Conservation (phyloP, 2,329 filamentous ascomycete genomes). For the Penicillium sp. region DNA sequence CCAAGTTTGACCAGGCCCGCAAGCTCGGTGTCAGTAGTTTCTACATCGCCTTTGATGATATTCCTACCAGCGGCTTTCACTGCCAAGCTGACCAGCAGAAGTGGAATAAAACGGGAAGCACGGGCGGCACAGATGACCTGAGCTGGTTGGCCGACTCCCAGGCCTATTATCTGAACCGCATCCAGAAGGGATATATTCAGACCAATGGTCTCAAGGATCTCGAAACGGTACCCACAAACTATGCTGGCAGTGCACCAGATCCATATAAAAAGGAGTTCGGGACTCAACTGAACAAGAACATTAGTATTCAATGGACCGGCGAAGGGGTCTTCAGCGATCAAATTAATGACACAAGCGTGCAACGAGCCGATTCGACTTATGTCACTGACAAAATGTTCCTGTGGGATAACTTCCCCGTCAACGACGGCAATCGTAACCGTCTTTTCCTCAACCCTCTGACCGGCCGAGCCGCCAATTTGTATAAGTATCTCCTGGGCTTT, state of each 20-base stretch:
- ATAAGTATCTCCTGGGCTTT: constrained; percentile 27
- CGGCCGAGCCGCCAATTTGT: constrained; percentile 20
- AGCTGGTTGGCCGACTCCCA: constrained; percentile 25
- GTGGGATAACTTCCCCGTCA: constrained; percentile 32
- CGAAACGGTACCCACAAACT: constrained; percentile 26
- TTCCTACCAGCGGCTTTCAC: constrained; percentile 20
- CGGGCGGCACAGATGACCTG: constrained; percentile 8
- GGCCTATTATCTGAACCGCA: constrained; percentile 23
- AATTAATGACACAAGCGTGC: constrained; percentile 24
- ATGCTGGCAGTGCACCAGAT: constrained; percentile 21
- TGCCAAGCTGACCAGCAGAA: constrained; percentile 25
- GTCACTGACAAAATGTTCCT: constrained; percentile 27
- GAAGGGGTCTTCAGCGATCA: constrained; percentile 28
- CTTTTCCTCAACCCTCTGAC: constrained; percentile 30
- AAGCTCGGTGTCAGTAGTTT: constrained; percentile 24
- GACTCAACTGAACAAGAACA: constrained; percentile 26
- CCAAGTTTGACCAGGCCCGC: constrained; percentile 25
- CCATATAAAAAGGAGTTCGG: constrained; percentile 26
- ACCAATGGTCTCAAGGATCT: constrained; percentile 21
- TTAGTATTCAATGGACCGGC: constrained; percentile 30
- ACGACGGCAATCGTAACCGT: constrained; percentile 24
- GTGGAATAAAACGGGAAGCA: constrained; percentile 7
- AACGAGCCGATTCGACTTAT: constrained; percentile 21
- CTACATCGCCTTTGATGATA: constrained; percentile 26
- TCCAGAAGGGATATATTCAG: constrained; percentile 23